Conservation (phyloP, 2,329 filamentous ascomycete genomes). For the Chalara sp. region DNA sequence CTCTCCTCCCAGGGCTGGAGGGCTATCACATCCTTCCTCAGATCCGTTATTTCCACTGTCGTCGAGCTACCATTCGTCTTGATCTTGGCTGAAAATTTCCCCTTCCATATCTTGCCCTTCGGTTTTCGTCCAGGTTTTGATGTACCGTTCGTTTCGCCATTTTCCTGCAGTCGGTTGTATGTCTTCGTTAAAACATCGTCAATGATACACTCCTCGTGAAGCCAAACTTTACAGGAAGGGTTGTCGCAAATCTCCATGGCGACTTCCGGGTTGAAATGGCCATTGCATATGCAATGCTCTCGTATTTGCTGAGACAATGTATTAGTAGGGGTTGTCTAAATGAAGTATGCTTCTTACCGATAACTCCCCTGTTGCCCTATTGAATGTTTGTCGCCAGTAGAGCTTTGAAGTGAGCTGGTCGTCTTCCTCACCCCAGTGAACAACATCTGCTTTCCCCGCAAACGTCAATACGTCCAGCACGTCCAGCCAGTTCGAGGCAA, state of each 20-base stretch:
- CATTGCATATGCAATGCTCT: slow-evolving; percentile 30
- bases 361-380: slow-evolving; percentile 22
- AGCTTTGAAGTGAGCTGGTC: slow-evolving; percentile 23
- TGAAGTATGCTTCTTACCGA: slow-evolving; percentile 23
- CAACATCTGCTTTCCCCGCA: slow-evolving; percentile 37
- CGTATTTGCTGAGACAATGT: slow-evolving; percentile 18
- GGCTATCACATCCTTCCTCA: slow-evolving; percentile 7
- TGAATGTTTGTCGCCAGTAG: slow-evolving; percentile 33
- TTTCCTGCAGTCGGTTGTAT: slow-evolving; percentile 9
- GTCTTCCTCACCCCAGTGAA: slow-evolving; percentile 41
- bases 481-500: slow-evolving; percentile 47
- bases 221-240: slow-evolving; percentile 26
- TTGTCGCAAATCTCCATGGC: slow-evolving; percentile 30
- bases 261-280: slow-evolving; percentile 29
- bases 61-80: slow-evolving; percentile 7
- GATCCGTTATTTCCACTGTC: slow-evolving; percentile 17
- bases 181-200: slow-evolving; percentile 24
- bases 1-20: slow-evolving; percentile 13
- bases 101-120: slow-evolving; percentile 16
- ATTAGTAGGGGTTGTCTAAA: neutral
- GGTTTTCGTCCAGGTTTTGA: slow-evolving; percentile 10
- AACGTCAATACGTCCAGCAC: slow-evolving; percentile 45
- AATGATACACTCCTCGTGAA: slow-evolving; percentile 31
- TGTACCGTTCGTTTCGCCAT: slow-evolving; percentile 8
- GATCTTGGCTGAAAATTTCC: slow-evolving; percentile 17